Conservation (phyloP, 345 rosid genomes). For the Syzygium oleosum region DNA sequence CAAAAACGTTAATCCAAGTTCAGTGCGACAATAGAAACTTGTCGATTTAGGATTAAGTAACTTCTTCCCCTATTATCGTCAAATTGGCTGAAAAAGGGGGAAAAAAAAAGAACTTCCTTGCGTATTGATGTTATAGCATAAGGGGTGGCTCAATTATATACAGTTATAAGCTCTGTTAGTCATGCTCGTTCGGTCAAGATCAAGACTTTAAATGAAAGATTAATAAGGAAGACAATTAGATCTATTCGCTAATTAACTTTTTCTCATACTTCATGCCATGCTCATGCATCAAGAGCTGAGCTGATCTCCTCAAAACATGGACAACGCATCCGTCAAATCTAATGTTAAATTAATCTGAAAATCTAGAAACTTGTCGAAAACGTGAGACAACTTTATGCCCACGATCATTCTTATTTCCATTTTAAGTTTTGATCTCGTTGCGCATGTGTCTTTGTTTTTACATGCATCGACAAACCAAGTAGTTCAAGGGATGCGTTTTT, state of each 20-base stretch:
- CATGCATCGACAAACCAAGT: not conserved
- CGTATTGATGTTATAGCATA: not conserved
- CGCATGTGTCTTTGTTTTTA: not conserved
- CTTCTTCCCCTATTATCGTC: not conserved
- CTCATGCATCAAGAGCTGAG: not conserved
- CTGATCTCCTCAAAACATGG: not conserved
- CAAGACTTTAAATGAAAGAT: not conserved
- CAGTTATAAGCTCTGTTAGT: not conserved
- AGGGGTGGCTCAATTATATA: not conserved
- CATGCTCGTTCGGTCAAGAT: not conserved
- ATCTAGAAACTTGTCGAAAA: not conserved
- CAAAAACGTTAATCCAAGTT: not conserved
- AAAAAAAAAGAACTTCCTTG: not conserved
- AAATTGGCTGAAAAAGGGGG: not conserved
- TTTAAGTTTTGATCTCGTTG: not conserved
- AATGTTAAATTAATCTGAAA: not conserved
- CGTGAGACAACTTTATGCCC: not conserved
- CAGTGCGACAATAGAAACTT: not conserved
- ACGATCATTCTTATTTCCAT: not conserved
- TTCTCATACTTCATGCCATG: not conserved
- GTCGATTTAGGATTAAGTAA: not conserved
- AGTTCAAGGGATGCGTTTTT: not conserved
- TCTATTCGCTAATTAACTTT: not conserved
- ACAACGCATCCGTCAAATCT: not conserved
- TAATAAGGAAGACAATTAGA: not conserved